phyloP scores from a whole-genome alignment of 192 early-diverging fungal species.

The Jimgerdemannia flammicorona region DNA sequence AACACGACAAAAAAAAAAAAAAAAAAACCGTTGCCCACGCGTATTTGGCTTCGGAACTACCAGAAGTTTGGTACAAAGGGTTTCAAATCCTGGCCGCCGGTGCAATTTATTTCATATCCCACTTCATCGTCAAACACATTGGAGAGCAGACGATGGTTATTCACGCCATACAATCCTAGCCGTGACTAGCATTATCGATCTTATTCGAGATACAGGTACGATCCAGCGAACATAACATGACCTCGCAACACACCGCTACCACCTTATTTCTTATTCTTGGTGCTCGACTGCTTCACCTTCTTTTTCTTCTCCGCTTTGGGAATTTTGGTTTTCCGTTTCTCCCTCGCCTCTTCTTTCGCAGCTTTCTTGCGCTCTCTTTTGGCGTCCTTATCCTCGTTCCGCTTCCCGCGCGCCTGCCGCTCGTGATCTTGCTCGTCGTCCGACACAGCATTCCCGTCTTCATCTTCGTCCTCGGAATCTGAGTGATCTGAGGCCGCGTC shows the following conservation, averaged over 20 bases:
- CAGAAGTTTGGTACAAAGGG: too few relatives aligned
- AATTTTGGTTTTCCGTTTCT: slow-evolving; percentile 90
- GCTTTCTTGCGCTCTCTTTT: slow-evolving; percentile 88
- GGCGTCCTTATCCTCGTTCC: slow-evolving; percentile 81
- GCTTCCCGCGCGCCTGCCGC: slow-evolving; percentile 59
- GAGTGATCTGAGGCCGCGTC: neutral
- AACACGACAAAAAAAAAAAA: too few relatives aligned
- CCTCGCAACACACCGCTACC: neutral
- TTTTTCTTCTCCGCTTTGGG: slow-evolving; percentile 97
- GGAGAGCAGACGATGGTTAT: too few relatives aligned
- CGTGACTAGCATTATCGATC: too few relatives aligned
- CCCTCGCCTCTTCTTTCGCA: slow-evolving; percentile 86
- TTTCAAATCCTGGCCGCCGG: too few relatives aligned
- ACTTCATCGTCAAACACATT: too few relatives aligned
- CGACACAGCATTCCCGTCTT: slow-evolving; percentile 32
- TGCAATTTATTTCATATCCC: too few relatives aligned
- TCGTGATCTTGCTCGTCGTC: slow-evolving; percentile 43
- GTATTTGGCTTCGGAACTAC: too few relatives aligned
- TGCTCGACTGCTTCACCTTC: slow-evolving; percentile 69
- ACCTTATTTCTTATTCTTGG: slow-evolving; percentile 55
- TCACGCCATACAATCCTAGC: too few relatives aligned
- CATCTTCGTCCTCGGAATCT: slow-evolving; percentile 22
- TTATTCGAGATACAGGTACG: too few relatives aligned
- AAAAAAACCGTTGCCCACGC: too few relatives aligned
- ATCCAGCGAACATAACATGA: too few relatives aligned